Evolutionary conservation across 1,284 basidiomycete genomes (phyloP).

Genomic region (Trichosporon faecale): DNA sequence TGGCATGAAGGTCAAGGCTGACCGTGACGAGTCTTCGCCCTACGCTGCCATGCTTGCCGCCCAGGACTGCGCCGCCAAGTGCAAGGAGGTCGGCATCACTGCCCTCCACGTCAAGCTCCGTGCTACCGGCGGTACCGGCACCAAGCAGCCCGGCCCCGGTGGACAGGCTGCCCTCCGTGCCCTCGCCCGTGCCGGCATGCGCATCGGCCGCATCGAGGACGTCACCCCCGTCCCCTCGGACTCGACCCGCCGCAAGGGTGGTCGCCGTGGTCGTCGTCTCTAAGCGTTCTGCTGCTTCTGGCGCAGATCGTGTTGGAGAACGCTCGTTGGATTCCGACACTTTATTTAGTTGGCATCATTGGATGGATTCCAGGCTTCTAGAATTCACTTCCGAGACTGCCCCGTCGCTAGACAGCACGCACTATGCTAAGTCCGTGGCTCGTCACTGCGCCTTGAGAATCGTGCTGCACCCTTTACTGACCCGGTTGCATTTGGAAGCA

Average conservation of each 20-base stretch:
- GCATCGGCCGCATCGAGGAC: conserved; percentile 92
- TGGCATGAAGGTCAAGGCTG: conserved; percentile 99
- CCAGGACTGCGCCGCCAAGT: conserved; percentile 92
- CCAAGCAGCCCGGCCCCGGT: conserved; percentile 98
- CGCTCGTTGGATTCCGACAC: background rate
- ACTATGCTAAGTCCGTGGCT: conserved; percentile 28
- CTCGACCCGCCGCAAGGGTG: conserved; percentile 98
- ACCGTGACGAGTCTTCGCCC: conserved; percentile 97
- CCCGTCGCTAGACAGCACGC: conserved; percentile 28
- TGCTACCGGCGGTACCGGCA: conserved; percentile 96
- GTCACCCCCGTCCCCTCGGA: conserved; percentile 97
- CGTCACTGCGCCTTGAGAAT: conserved; percentile 10
- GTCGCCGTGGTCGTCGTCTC: conserved; percentile 99
- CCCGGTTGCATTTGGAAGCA: background rate
- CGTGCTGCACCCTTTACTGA: background rate
- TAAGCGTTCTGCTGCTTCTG: conserved; percentile 36
- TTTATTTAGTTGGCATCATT: conserved; percentile 2
- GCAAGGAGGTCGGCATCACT: conserved; percentile 98
- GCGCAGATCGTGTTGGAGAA: conserved; percentile 7
- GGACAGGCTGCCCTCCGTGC: conserved; percentile 98
- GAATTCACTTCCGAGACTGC: conserved; percentile 14
- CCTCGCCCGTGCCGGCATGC: conserved; percentile 96
- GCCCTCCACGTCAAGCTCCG: conserved; percentile 85
- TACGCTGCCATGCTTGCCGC: conserved; percentile 99
- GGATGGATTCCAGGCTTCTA: conserved; percentile 12